Base-by-base conservation (phyloP, 2,329 filamentous ascomycete species). In the Pseudocercospora eumusae region DNA sequence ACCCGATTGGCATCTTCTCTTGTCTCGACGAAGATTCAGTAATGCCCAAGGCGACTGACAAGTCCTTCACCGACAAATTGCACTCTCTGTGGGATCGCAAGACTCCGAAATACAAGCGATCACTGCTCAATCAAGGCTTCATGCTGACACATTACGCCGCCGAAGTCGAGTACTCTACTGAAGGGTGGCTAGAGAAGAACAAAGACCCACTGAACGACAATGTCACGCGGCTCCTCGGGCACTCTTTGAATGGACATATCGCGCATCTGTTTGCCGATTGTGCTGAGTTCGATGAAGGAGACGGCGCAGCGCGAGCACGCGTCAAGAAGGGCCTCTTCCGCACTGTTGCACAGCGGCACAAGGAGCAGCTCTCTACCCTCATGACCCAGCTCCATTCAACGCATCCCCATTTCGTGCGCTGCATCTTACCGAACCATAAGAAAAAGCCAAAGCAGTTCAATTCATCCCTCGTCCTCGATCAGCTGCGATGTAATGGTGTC, bases 161-260 rank as follows among this genome's bases (percentile, higher is more conserved):
- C 25, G 95, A 98, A 76, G 95, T 99, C 2, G 96, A 99, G 76
- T 99, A 99, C 75, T 92, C 89, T 0, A 99, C 95, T 0, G 87
- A 93, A 60, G 90, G 90, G 61, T 99, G 95, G 95, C 80, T 99
- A 33, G 93, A 98, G 76, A 99, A 98, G 83, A 99, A 99, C 82
- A 99, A 99, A 76, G 95, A 99, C 72, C 96, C 95, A 1, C 78
- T 99, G 50, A 98, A 98, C 71, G 96, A 99, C 82, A 99, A 98
- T 66, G 84, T 99, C 65, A 99, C 96, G 0, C 86, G 92, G 21
- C 83, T 99, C 7, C 84, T 99, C 36, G 91, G 93, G 40, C 83
- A 84, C 13, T 99, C 96, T 0, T 86, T 83, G 1, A 88, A 98
- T 74, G 86, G 85, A 65, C 93, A 99, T 73, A 83, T 98, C 64